phyloP scores from a whole-genome alignment of 2,329 filamentous ascomycete species.

The Rhinocladiella mackenziei region DNA sequence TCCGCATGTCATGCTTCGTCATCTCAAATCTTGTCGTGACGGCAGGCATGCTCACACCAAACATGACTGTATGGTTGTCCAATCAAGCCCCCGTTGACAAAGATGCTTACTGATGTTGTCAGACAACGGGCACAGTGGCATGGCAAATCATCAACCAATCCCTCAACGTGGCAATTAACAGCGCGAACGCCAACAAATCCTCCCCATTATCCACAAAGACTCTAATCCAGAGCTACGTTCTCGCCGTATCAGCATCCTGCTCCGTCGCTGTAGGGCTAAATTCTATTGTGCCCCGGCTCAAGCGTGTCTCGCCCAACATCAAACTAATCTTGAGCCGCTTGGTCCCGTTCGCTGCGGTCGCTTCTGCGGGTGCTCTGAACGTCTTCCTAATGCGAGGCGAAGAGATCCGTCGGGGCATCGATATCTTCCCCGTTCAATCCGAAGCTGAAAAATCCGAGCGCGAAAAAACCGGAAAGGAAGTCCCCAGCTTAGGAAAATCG shows the following conservation, averaged over 20 bases:
- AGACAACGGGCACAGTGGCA: conserved; percentile 75
- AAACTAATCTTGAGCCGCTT: conserved; percentile 75
- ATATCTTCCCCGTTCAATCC: conserved; percentile 79
- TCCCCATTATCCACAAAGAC: conserved; percentile 76
- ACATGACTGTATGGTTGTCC: conserved; percentile 14
- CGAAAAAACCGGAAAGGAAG: conserved; percentile 61
- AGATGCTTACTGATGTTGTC: conserved; percentile 33
- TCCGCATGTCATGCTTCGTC: conserved; percentile 96
- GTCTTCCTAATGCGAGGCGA: conserved; percentile 97
- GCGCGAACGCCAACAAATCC: conserved; percentile 92
- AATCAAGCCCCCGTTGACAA: not conserved
- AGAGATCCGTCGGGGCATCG: conserved; percentile 88
- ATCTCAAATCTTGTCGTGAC: conserved; percentile 92
- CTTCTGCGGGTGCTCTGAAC: conserved; percentile 84
- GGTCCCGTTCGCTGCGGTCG: conserved; percentile 93
- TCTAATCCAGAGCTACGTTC: conserved; percentile 81
- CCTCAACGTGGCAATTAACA: conserved; percentile 97
- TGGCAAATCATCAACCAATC: conserved; percentile 98
- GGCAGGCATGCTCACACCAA: conserved; percentile 89
- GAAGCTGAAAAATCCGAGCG: conserved; percentile 63
- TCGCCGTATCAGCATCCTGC: conserved; percentile 90
- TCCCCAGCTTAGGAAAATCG: conserved; percentile 75
- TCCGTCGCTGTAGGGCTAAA: conserved; percentile 91
- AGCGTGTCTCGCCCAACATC: conserved; percentile 68
- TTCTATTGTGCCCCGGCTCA: conserved; percentile 78